Evolutionary conservation across 2,329 filamentous ascomycete genomes (phyloP).

Genomic region (Arachnopeziza araneosa): DNA sequence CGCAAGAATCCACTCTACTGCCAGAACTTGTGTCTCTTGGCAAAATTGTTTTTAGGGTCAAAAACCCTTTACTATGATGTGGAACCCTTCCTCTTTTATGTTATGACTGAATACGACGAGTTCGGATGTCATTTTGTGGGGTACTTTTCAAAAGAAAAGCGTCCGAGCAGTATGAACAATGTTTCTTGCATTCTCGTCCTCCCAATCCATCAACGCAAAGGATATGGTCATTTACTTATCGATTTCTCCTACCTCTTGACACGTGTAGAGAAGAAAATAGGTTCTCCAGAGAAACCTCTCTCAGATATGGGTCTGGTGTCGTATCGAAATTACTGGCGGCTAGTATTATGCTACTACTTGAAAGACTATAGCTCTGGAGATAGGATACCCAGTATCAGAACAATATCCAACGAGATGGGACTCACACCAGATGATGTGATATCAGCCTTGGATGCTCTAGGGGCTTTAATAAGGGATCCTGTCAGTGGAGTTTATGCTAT

Average conservation of each 20-base stretch:
- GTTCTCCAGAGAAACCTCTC: conserved; percentile 92
- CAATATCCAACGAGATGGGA: conserved; percentile 82
- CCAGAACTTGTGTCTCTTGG: conserved; percentile 91
- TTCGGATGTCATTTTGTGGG: conserved; percentile 93
- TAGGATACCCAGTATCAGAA: conserved; percentile 51
- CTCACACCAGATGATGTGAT: conserved; percentile 97
- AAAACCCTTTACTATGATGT: conserved; percentile 99
- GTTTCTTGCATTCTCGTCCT: conserved; percentile 95
- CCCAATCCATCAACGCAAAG: conserved; percentile 94
- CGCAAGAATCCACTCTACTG: conserved; percentile 98
- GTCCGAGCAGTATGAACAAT: conserved; percentile 90
- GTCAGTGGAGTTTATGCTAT: conserved; percentile 85
- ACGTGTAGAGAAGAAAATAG: conserved; percentile 85
- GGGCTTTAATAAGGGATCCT: conserved; percentile 84
- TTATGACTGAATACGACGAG: conserved; percentile 90
- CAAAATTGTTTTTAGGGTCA: conserved; percentile 95
- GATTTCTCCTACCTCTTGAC: conserved; percentile 98
- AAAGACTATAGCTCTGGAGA: conserved; percentile 52
- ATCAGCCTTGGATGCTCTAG: conserved; percentile 82
- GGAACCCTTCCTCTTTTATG: conserved; percentile 94
- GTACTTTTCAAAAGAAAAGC: conserved; percentile 99
- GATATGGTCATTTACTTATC: conserved; percentile 93
- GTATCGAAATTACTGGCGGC: conserved; percentile 94
- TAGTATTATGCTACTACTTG: conserved; percentile 81
- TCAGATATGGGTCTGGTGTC: conserved; percentile 98